Conservation (phyloP, 2,329 filamentous ascomycete species). For the Helotiales sp. region DNA sequence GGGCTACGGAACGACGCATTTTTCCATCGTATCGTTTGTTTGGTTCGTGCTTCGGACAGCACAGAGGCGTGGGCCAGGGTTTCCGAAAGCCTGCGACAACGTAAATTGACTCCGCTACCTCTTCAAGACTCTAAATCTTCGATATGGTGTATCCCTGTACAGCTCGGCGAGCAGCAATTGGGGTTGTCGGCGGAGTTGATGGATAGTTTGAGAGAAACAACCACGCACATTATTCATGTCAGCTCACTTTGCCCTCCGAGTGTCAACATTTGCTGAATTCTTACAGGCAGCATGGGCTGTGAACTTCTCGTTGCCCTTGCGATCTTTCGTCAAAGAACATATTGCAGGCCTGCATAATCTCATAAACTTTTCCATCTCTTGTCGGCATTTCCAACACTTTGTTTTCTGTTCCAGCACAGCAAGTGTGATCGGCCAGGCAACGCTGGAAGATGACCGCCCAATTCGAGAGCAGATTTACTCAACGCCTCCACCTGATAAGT, state of each 20-base stretch:
- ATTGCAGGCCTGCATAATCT: conserved; percentile 56
- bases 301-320: conserved; percentile 63
- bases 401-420: conserved; percentile 59
- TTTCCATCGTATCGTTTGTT: conserved; percentile 57
- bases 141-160: conserved; percentile 50
- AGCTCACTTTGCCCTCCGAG: background rate
- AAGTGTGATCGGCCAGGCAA: conserved; percentile 43
- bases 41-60: conserved; percentile 55
- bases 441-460: conserved; percentile 13
- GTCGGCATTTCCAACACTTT: conserved; percentile 41
- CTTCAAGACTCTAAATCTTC: conserved; percentile 40
- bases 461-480: conserved; percentile 51
- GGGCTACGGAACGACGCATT: conserved; percentile 46
- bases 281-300: conserved; percentile 61
- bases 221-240: conserved; percentile 62
- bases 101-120: conserved; percentile 39
- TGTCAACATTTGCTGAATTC: background rate
- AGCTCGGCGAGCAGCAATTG: conserved; percentile 53
- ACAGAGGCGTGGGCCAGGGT: conserved; percentile 52
- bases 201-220: conserved; percentile 47
- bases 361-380: conserved; percentile 49
- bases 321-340: conserved; percentile 57
- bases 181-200: conserved; percentile 53
- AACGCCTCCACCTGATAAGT: conserved; percentile 50
- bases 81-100: conserved; percentile 48